A percentile compares a stretch with the other conserved stretches of the same genome.
These are phyloP conservation scores for Hypoxylon trugodes DNA, from an alignment of 495 filamentous ascomycete species.

Conservation along the genomic window DNA sequence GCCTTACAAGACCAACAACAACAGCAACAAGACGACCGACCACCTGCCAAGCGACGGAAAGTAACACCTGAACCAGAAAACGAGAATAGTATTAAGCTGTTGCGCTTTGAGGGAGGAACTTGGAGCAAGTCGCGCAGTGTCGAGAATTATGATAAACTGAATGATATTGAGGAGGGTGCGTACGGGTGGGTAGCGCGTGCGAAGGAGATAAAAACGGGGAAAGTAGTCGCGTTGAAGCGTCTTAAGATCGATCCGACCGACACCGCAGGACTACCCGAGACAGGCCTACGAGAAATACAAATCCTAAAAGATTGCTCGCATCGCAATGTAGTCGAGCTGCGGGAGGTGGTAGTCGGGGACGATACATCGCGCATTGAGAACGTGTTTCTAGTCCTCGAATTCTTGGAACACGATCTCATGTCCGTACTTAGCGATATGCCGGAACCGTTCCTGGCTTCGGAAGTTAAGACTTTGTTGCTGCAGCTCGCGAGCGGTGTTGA, in stretches of 20 bases:
- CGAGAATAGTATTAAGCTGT: conserved; percentile 53
- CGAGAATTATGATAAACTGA: conserved; percentile 89
- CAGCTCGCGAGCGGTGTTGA: conserved; percentile 84
- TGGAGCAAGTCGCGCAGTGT: conserved; percentile 84
- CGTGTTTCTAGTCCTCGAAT: conserved; percentile 97
- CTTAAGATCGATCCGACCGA: conserved; percentile 88
- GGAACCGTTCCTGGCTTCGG: conserved; percentile 91
- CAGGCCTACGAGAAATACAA: conserved; percentile 86
- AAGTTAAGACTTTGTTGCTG: conserved; percentile 87
- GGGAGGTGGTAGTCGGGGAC: conserved; percentile 87
- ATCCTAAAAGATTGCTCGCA: conserved; percentile 61
- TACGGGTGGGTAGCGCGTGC: conserved; percentile 96
- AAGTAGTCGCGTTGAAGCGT: conserved; percentile 92
- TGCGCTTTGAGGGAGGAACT: conserved; percentile 73
- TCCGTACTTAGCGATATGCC: conserved; percentile 92
- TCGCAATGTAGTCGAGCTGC: conserved; percentile 65
- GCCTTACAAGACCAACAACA: conserved; percentile 49
- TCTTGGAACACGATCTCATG: conserved; percentile 97
- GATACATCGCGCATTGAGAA: conserved; percentile 70
- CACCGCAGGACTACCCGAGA: conserved; percentile 87
- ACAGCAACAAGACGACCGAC: conserved; percentile 47
- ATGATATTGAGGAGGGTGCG: conserved; percentile 96
- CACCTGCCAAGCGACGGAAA: conserved; percentile 65
- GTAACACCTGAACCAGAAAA: conserved; percentile 51
- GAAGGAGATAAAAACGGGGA: conserved; percentile 77